Base-by-base conservation (phyloP, 345 rosid species). In the Brassica nigra region DNA sequence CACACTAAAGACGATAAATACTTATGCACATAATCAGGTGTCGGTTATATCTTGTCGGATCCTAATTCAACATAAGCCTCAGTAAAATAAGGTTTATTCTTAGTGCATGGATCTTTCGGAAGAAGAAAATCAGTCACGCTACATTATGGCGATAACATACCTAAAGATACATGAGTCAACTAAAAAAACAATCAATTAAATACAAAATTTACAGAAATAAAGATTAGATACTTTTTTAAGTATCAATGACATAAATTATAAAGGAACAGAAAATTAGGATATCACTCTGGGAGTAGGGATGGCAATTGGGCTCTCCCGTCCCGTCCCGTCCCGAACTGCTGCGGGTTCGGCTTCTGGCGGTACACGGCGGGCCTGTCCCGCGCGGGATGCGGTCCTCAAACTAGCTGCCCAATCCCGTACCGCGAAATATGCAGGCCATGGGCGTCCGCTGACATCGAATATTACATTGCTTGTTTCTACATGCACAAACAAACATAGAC, bases 1-100 rank as follows among this genome's bases (percentile, higher is more conserved):
- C 67, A 37, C 31, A 28, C 18, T 10, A 10, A 33, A 52, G 15
- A 15, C 6, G 37, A 27, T 27, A 27, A 28, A 54, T 3, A 15
- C 6, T 2, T 8, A 20, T 31, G 57, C 62, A 18, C 15, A 23
- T 34, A 7, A 36, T 74, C 9, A 20, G 9, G 15, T 58, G 47
- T 18, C 12, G 72, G 28, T 7, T 54, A 23, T 27, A 54, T 63
- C 8, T 27, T 42, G 54, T 52, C 29, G 44, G 8, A 67, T 58
- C n/a, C 9, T 15, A 54, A 15, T 54, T 68, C 59, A 10, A 68
- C 69, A 68, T 66, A 37, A 15, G 44, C 66, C 31, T 73, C 44
- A 2, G 5, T 23, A 23, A 11, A 52, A 4, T 75, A 23, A 34
- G 63, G 37, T 75, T 55, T 15, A 57, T 57, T 44, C 36, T 76